Percentiles rank a stretch among this genome's conserved stretches.
Evolutionary conservation across 306 rosid species (phyloP).

Genomic region (Ochetophila trinervis): DNA sequence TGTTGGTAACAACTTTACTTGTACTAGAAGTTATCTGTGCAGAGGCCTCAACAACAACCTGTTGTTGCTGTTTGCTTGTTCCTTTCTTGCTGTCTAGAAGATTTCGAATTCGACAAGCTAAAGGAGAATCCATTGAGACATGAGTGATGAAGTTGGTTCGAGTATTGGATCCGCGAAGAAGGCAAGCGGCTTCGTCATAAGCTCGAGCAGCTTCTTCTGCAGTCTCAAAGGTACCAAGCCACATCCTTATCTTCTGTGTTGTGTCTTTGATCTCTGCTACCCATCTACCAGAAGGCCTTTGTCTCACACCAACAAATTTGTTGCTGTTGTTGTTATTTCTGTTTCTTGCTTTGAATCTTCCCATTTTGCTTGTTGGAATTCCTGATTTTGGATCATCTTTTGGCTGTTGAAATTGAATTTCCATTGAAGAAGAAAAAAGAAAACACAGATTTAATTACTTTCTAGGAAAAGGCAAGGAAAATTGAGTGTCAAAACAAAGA

Average conservation of each 20-base stretch:
- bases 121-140: constrained; percentile 77
- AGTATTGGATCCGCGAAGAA: constrained; percentile 85
- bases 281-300: constrained; percentile 99
- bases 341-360: constrained; percentile 54
- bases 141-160: constrained; percentile 82
- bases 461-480: no score
- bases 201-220: constrained; percentile 97
- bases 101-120: constrained; percentile 69
- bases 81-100: constrained; percentile 60
- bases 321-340: constrained; percentile 36
- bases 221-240: constrained; percentile 96
- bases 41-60: constrained; percentile 15
- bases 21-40: constrained; percentile 12
- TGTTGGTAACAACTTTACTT: background rate
- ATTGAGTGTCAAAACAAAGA: no score
- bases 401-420: constrained; percentile 66
- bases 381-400: constrained; percentile 28
- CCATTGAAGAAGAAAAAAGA: constrained; percentile 40
- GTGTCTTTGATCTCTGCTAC: constrained; percentile 98
- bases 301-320: constrained; percentile 90
- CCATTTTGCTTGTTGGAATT: constrained; percentile 26
- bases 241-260: constrained; percentile 86
- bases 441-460: background rate
- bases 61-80: constrained; percentile 4
- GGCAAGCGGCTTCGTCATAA: constrained; percentile 95